Evolutionary conservation across 257 asterid genomes (phyloP), one percentile per base, ranked within the genome.

Genomic region (Jaltomata sinuosa): DNA sequence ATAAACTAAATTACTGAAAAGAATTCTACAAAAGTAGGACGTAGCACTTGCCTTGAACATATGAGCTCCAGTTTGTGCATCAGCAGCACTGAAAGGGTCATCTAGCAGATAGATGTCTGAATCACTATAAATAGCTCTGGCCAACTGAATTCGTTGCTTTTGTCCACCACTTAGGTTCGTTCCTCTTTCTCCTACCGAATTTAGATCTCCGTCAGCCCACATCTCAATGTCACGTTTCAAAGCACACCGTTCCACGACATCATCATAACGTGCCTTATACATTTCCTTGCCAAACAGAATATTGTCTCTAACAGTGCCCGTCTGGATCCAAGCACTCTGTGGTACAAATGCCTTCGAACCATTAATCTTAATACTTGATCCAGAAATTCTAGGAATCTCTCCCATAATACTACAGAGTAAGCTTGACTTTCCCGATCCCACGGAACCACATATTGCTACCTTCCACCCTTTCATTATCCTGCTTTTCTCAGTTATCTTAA

Each of bases 301-400:
- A 59, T 95, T 95, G 16, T 95, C 98, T 80, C 94, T 84, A 21
- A 95, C 83, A 1, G 92, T 93, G 50, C 98, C 99, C 1, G 96
- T 94, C 74, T 94, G 99, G 79, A 95, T 95, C 99, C 99, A 95
- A 40, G 97, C 93, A 80, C 93, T 90, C 76, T 95, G 97, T 1
- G 97, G 93, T 21, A 95, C 99, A 71, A 90, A 90, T 36, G 99
- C 98, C 81, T 90, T 95, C 19, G 96, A 89, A 32, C 98, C 97
- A 16, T 85, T 82, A 29, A 89, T 87, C 72, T 87, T 90, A 36
- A 91, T 85, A 49, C 92, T 54, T 21, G 90, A 83, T 82, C 99
- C 98, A 8, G 93, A 91, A 27, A 85, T 71, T 88, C 90, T 90
- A 11, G 94, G 96, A 77, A 94, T 92, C 88, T 93, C 99, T 38